Percentiles rank a stretch among this genome's conserved stretches.
Conservation (phyloP, 805 yeast genomes). For the Zygosaccharomyces lentus region DNA sequence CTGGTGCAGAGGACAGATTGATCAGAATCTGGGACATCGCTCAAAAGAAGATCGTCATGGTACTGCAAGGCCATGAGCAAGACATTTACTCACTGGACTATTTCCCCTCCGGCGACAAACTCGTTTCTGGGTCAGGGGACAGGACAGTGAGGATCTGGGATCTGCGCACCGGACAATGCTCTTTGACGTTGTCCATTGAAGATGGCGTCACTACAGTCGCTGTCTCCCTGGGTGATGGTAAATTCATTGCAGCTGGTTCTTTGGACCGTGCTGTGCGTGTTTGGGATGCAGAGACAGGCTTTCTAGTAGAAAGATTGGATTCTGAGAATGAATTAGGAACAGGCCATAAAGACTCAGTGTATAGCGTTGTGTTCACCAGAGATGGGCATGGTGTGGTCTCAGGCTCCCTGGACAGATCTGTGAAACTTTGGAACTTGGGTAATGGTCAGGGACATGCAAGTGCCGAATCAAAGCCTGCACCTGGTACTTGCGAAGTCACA, state of each 20-base stretch:
- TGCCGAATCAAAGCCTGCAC: conserved; percentile 38
- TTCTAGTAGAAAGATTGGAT: conserved; percentile 86
- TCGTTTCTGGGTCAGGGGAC: conserved; percentile 95
- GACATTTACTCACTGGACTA: conserved; percentile 94
- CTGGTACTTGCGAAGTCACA: conserved; percentile 77
- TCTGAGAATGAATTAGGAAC: conserved; percentile 83
- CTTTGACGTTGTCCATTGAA: conserved; percentile 83
- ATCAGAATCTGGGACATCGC: conserved; percentile 95
- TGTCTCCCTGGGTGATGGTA: conserved; percentile 85
- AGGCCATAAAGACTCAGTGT: conserved; percentile 95
- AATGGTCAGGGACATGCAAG: conserved; percentile 40
- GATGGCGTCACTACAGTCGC: conserved; percentile 99
- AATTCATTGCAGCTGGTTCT: conserved; percentile 92
- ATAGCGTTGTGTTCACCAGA: conserved; percentile 88
- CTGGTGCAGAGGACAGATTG: conserved; percentile 87
- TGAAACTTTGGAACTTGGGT: conserved; percentile 90
- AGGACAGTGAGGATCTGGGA: conserved; percentile 97
- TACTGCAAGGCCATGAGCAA: conserved; percentile 92
- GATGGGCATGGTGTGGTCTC: conserved; percentile 89
- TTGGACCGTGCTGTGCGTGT: conserved; percentile 93
- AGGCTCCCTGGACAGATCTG: conserved; percentile 93
- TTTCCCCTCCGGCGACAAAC: conserved; percentile 88
- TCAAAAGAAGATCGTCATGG: conserved; percentile 77
- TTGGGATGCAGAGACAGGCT: conserved; percentile 93
- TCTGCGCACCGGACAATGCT: conserved; percentile 79